A percentile compares a stretch with the other conserved stretches of the same genome.
These are phyloP conservation scores for Mytilinidion resinicola DNA, from an alignment of 495 filamentous ascomycete genomes.

Conservation along the genomic window DNA sequence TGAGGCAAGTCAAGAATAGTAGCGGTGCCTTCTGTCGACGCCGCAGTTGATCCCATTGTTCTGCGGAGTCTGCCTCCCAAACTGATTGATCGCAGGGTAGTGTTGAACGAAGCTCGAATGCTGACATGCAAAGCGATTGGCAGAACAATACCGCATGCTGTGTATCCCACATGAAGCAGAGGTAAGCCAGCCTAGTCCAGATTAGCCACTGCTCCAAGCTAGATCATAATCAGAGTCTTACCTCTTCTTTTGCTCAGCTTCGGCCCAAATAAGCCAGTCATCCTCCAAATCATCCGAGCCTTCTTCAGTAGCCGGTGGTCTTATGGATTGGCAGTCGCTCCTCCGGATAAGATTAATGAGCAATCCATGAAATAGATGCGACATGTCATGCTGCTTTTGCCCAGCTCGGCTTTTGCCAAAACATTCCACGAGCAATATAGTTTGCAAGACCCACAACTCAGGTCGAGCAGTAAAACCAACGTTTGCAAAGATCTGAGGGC, in stretches of 20 bases:
- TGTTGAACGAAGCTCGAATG: conserved; percentile 47
- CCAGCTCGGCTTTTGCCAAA: conserved; percentile 54
- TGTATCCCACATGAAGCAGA: conserved; percentile 56
- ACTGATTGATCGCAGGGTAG: conserved; percentile 43
- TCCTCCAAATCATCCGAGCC: conserved; percentile 33
- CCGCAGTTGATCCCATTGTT: conserved; percentile 41
- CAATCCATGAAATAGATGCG: conserved; percentile 52
- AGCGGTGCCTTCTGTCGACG: conserved; percentile 30
- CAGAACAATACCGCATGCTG: conserved; percentile 53
- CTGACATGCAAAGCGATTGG: conserved; percentile 54
- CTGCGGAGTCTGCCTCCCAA: conserved; percentile 48
- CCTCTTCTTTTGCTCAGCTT: conserved; percentile 50
- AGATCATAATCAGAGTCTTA: conserved; percentile 8
- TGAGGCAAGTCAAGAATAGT: conserved; percentile 45
- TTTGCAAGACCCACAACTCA: conserved; percentile 38
- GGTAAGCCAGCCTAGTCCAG: conserved; percentile 40
- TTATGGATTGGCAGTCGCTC: conserved; percentile 46
- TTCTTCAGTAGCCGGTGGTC: conserved; percentile 24
- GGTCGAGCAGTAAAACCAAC: conserved; percentile 22
- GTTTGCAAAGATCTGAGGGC: conserved; percentile 26
- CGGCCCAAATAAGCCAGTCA: conserved; percentile 45
- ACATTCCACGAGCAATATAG: conserved; percentile 53
- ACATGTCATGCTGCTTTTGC: conserved; percentile 49
- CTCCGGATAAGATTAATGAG: conserved; percentile 53
- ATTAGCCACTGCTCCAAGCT: neutral